A percentile compares a stretch with the other conserved stretches of the same genome.
These are phyloP conservation scores for Myriosclerotinia scirpicola DNA, from an alignment of 2,329 filamentous ascomycete species.

Conservation along the genomic window DNA sequence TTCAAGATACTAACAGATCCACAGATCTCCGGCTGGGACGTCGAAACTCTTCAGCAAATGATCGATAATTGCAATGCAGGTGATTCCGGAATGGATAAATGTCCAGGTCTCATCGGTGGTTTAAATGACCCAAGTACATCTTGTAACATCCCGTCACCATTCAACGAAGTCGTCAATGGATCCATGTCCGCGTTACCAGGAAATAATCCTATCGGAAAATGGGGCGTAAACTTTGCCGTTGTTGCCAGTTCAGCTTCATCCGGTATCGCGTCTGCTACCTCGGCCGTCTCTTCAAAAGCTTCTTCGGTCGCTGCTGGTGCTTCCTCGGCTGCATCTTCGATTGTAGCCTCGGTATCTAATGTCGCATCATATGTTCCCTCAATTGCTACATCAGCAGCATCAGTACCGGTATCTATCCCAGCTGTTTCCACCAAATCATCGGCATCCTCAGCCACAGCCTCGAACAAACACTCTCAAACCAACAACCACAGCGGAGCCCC, in stretches of 20 bases:
- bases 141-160: constrained; percentile 52
- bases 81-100: constrained; percentile 60
- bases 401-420: not conserved
- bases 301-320: not conserved
- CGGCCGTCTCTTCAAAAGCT: not conserved
- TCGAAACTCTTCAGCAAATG: constrained; percentile 65
- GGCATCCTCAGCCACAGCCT: not conserved
- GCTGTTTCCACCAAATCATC: not conserved
- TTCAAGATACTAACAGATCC: constrained; percentile 43
- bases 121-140: constrained; percentile 48
- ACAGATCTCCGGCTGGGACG: constrained; percentile 76
- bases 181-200: constrained; percentile 54
- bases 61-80: constrained; percentile 69
- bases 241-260: constrained; percentile 10
- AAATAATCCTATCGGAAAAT: constrained; percentile 55
- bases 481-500: not conserved
- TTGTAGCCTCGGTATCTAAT: not conserved
- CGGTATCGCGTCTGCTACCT: constrained; percentile 4
- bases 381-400: not conserved
- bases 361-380: not conserved
- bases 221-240: constrained; percentile 40
- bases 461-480: not conserved
- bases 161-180: constrained; percentile 49
- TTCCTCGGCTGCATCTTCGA: not conserved
- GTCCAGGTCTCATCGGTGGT: constrained; percentile 56